phyloP scores from a whole-genome alignment of 225 moss, liverwort and hornwort genomes.

The Rhytidiadelphus loreus region DNA sequence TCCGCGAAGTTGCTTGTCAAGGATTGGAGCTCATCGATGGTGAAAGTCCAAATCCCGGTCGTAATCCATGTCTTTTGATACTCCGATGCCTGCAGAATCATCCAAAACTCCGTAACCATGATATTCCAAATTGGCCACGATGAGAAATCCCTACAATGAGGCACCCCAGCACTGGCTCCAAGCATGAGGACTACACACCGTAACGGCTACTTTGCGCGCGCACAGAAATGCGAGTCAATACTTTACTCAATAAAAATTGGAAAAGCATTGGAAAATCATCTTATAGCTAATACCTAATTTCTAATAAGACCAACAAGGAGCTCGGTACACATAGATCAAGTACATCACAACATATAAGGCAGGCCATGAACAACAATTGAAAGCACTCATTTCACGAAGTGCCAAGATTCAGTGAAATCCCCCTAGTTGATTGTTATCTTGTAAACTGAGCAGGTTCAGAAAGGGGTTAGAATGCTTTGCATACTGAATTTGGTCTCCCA shows the following conservation, averaged over 20 bases:
- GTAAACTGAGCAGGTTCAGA: neutral
- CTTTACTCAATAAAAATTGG: neutral
- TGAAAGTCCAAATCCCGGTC: neutral
- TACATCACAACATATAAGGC: neutral
- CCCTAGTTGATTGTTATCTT: neutral
- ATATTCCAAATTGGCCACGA: neutral
- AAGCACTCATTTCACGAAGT: neutral
- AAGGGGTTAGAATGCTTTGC: neutral
- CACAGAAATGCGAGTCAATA: neutral
- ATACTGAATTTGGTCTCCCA: neutral
- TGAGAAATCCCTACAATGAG: neutral
- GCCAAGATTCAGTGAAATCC: neutral
- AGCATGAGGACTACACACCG: neutral
- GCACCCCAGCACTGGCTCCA: neutral
- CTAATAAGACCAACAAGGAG: neutral
- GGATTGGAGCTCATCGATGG: neutral
- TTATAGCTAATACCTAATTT: neutral
- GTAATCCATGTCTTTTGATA: neutral
- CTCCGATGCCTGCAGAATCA: neutral
- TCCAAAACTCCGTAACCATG: neutral
- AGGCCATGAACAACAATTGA: neutral
- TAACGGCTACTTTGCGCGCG: neutral
- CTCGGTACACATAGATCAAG: neutral
- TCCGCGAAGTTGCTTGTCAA: conserved; percentile 27
- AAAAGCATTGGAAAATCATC: neutral